Conservation (phyloP, 257 asterid genomes). For the Solanum ahanhuiri region DNA sequence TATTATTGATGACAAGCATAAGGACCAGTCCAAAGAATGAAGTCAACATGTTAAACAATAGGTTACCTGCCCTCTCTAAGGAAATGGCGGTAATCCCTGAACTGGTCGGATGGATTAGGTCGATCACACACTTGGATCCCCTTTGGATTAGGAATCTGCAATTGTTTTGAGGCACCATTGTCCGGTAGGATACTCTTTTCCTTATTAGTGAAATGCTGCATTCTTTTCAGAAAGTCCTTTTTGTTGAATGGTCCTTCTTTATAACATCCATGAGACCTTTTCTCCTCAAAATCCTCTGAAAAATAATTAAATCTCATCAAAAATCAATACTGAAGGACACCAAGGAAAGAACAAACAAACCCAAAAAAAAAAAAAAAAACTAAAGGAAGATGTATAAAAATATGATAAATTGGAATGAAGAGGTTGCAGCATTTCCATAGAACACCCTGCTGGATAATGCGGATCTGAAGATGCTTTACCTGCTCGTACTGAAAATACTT, state of each 20-base stretch:
- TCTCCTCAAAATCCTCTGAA: slow-evolving; percentile 40
- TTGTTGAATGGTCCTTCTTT: slow-evolving; percentile 29
- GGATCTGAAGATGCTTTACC: slow-evolving; percentile 22
- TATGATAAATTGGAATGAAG: background rate
- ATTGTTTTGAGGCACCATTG: slow-evolving; percentile 15
- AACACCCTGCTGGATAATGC: slow-evolving; percentile 36
- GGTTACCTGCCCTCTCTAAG: slow-evolving; percentile 80
- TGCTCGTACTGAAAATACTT: slow-evolving; percentile 24
- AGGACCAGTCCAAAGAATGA: background rate
- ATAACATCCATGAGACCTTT: slow-evolving; percentile 23
- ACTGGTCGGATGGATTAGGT: slow-evolving; percentile 40
- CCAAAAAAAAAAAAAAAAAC: background rate
- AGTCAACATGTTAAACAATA: background rate
- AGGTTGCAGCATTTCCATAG: background rate
- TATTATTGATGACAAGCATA: background rate
- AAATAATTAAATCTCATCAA: background rate
- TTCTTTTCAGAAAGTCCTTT: slow-evolving; percentile 27
- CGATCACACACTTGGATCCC: slow-evolving; percentile 27
- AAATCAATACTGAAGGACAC: slow-evolving; percentile 1
- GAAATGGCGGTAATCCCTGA: slow-evolving; percentile 64
- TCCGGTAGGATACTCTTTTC: slow-evolving; percentile 14
- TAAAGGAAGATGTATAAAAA: background rate
- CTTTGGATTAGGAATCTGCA: slow-evolving; percentile 34
- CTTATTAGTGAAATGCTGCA: slow-evolving; percentile 23
- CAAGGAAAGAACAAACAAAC: background rate